phyloP scores from a whole-genome alignment of 305 asterid genomes.

The Fraxinus greggii region DNA sequence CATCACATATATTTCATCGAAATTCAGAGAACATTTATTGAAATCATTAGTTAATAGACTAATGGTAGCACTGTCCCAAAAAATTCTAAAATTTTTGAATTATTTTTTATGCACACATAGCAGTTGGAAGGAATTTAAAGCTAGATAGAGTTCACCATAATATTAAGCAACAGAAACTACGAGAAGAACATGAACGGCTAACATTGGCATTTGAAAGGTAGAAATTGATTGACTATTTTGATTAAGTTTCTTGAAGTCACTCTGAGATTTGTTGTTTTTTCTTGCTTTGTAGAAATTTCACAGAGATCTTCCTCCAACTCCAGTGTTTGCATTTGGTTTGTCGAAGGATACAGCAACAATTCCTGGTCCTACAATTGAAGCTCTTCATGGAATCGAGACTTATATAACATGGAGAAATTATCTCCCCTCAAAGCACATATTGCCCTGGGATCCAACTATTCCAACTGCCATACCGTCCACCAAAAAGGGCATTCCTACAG shows the following conservation, averaged over 20 bases:
- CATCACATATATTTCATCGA: background rate
- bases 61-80: background rate
- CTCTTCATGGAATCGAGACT: slow-evolving; percentile 58
- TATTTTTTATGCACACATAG: background rate
- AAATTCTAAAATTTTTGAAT: background rate
- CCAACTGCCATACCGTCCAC: slow-evolving; percentile 64
- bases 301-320: slow-evolving; percentile 61
- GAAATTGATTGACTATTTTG: background rate
- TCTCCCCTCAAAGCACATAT: slow-evolving; percentile 79
- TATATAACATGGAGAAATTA: slow-evolving; percentile 56
- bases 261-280: background rate
- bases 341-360: slow-evolving; percentile 52
- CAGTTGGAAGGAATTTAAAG: background rate
- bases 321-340: slow-evolving; percentile 69
- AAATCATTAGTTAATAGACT: background rate
- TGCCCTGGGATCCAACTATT: slow-evolving; percentile 86
- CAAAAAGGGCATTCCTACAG: slow-evolving; percentile 67
- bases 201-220: background rate
- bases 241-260: background rate
- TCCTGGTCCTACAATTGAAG: slow-evolving; percentile 90
- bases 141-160: background rate
- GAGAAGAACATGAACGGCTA: background rate
- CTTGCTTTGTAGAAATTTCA: slow-evolving; percentile 66
- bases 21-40: background rate
- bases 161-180: background rate